Evolutionary conservation across 2,329 filamentous ascomycete species (phyloP).

Genomic region (Colletotrichum sp.): DNA sequence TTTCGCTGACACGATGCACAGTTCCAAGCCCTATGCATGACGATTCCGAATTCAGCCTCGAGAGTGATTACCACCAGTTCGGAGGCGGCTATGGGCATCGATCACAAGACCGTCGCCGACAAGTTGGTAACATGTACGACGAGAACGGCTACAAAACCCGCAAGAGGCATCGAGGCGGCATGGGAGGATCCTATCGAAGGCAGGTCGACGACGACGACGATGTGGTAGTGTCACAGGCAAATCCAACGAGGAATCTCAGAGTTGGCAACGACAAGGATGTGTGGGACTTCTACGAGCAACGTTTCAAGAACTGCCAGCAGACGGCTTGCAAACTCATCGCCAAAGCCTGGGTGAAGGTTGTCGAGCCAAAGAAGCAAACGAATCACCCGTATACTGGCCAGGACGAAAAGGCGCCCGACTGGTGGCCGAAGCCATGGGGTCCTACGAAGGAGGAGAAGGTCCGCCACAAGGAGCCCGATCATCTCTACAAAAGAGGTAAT

Average conservation of each 20-base stretch:
- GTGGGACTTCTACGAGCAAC: slow-evolving; percentile 63
- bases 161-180: slow-evolving; percentile 37
- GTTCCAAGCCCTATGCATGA: slow-evolving; percentile 38
- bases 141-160: slow-evolving; percentile 35
- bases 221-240: slow-evolving; percentile 40
- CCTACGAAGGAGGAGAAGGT: slow-evolving; percentile 57
- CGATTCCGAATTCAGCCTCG: slow-evolving; percentile 27
- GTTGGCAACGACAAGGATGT: slow-evolving; percentile 61
- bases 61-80: slow-evolving; percentile 23
- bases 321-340: slow-evolving; percentile 74
- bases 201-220: slow-evolving; percentile 46
- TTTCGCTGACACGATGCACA: slow-evolving; percentile 19
- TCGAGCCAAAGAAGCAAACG: slow-evolving; percentile 80
- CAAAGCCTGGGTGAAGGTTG: slow-evolving; percentile 77
- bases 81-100: slow-evolving; percentile 27
- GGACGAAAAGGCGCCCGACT: slow-evolving; percentile 66
- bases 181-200: slow-evolving; percentile 35
- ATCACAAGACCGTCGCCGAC: slow-evolving; percentile 28
- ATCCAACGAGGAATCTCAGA: slow-evolving; percentile 49
- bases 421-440: slow-evolving; percentile 69
- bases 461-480: slow-evolving; percentile 76
- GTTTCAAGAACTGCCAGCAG: slow-evolving; percentile 73
- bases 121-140: slow-evolving; percentile 28
- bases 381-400: slow-evolving; percentile 75
- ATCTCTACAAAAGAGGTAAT: slow-evolving; percentile 71